A percentile compares a stretch with the other conserved stretches of the same genome.
phyloP scores from a whole-genome alignment of 164 flowering plant species.

The Chimonanthus salicifolius region DNA sequence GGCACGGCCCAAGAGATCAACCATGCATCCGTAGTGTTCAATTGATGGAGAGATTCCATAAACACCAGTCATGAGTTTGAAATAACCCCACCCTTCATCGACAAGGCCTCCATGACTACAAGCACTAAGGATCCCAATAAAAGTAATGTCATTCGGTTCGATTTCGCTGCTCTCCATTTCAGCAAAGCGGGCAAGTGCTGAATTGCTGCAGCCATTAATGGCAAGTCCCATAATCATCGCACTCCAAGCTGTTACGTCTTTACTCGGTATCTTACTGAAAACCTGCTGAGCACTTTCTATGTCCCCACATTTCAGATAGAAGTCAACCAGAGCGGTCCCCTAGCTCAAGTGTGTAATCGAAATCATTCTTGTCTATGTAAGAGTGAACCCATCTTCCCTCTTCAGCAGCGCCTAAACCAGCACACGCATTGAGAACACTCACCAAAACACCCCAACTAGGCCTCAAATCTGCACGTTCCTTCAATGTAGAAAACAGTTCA shows the following conservation, averaged over 20 bases:
- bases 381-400: conserved; percentile 19
- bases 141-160: conserved; percentile 14
- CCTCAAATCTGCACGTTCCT: neutral
- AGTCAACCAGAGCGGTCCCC: conserved; percentile 15
- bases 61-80: conserved; percentile 4
- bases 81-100: conserved; percentile 12
- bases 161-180: conserved; percentile 11
- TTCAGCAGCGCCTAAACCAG: conserved; percentile 13
- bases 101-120: conserved; percentile 18
- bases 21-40: conserved; percentile 21
- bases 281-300: conserved; percentile 3
- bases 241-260: conserved; percentile 18
- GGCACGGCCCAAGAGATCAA: conserved; percentile 15
- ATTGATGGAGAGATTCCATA: conserved; percentile 11
- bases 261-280: conserved; percentile 7
- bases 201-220: conserved; percentile 8
- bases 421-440: conserved; percentile 11
- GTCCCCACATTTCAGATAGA: conserved; percentile 13
- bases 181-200: conserved; percentile 4
- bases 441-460: conserved; percentile 9
- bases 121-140: conserved; percentile 13
- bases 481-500: conserved; percentile 9
- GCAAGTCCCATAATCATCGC: conserved; percentile 20
- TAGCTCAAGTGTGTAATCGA: conserved; percentile 8
- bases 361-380: conserved; percentile 1